These are phyloP conservation scores for Erysimum cheiranthoides DNA, from an alignment of 345 rosid genomes.

Conservation along the genomic window DNA sequence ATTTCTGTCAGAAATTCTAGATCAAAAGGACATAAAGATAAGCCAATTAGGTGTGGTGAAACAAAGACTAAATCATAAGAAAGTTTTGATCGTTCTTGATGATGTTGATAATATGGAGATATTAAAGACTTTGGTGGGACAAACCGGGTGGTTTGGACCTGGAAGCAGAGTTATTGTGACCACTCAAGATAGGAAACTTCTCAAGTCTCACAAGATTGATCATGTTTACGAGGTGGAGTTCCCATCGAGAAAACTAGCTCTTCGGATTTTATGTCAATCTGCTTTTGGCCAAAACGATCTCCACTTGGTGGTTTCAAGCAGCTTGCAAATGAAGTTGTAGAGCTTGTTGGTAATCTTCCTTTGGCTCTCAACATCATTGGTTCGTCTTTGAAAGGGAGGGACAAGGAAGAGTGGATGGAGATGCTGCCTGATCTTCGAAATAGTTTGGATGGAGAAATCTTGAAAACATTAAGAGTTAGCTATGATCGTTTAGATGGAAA, in stretches of 20 bases:
- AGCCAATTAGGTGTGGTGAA: not conserved
- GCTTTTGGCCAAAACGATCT: not conserved
- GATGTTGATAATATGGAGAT: not conserved
- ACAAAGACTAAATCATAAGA: slow-evolving; percentile 7
- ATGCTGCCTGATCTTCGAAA: slow-evolving; percentile 8
- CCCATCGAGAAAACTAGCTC: slow-evolving; percentile 10
- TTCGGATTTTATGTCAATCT: slow-evolving; percentile 13
- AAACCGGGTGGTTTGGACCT: not conserved
- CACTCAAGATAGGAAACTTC: slow-evolving; percentile 24
- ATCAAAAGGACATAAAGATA: slow-evolving; percentile 3
- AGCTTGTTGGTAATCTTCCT: not conserved
- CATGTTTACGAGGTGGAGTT: slow-evolving; percentile 9
- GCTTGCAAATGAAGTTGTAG: not conserved
- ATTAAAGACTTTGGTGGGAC: slow-evolving; percentile 18
- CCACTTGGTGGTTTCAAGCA: not conserved
- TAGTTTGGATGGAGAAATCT: slow-evolving; percentile 16
- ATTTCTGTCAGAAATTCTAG: slow-evolving; percentile 46
- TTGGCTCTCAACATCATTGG: slow-evolving; percentile 33
- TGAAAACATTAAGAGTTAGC: not conserved
- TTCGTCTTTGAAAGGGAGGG: not conserved
- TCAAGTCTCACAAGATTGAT: slow-evolving; percentile 8
- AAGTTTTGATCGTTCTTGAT: slow-evolving; percentile 28
- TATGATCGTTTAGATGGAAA: slow-evolving; percentile 19
- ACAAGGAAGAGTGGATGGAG: slow-evolving; percentile 28
- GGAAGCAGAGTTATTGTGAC: slow-evolving; percentile 3